Base-by-base conservation (phyloP, 2,329 filamentous ascomycete genomes). In the Exophiala aquamarina region DNA sequence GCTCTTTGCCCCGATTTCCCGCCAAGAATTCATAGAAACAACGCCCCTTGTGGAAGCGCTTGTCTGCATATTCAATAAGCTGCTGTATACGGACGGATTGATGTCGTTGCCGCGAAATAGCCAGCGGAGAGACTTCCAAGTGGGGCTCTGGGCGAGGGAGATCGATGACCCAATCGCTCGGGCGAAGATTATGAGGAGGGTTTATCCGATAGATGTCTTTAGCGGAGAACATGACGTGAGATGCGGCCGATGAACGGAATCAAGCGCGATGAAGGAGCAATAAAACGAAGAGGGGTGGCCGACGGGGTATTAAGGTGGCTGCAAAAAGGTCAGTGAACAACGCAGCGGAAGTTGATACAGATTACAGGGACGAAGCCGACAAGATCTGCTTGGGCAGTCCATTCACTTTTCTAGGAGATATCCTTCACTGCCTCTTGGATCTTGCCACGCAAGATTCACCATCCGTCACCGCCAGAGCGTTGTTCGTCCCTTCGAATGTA, bases 151-250 rank as follows among this genome's bases (percentile, higher is more conserved):
- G 42, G 4, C 28, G 17, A 2, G 48, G 41, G 17, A 42, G 31
- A 10, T 21, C 18, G 41, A 54, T 45, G 14, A 54, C 51, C 37
- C 46, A 54, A 21, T 54, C 51, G 2, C 17, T 48, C 23, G 42
- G 50, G 18, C 13, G 13, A 18, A 54, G 47, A 0, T 5, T 13
- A 19, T 46, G 39, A 11, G 47, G 48, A 29, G 51, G 41, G 18
- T 50, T 15, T 19, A 54, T 19, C n/a, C 15, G 36, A 20, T 41
- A 41, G 18, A 41, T 11, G 21, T 45, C 31, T 15, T 29, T 8
- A 32, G 10, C 9, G 39, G 34, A 20, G 23, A 8, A 19, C 35
- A 37, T 37, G 35, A 20, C 20, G 35, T 20, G n/a, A 32, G 43
- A 44, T 47, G 18, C 21, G 26, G 23, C 11, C 11, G 23, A 6